Percentiles rank a stretch among this genome's conserved stretches.
Evolutionary conservation across 108 stramenopile genomes (phyloP).

Genomic region (Pseudonitzschia multiseries): DNA sequence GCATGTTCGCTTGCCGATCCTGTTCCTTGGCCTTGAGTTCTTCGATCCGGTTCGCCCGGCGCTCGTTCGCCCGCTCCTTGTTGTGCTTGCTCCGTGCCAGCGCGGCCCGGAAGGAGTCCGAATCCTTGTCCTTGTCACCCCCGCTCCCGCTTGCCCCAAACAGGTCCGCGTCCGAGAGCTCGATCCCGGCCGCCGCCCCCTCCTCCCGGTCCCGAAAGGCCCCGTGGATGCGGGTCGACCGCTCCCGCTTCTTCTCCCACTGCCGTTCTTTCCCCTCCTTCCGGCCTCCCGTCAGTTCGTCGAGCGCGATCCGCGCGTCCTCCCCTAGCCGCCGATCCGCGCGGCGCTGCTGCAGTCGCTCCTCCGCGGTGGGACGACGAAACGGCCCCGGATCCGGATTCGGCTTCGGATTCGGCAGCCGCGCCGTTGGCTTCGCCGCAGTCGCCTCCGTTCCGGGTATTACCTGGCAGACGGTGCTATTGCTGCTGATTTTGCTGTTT

Average conservation of each 20-base stretch:
- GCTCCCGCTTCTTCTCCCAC: conserved; percentile 54
- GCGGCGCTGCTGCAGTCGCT: conserved; percentile 36
- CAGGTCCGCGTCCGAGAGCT: conserved; percentile 57
- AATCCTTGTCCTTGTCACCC: conserved; percentile 8
- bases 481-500: conserved; percentile 2
- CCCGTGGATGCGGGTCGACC: conserved; percentile 53
- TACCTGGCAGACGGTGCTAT: neutral
- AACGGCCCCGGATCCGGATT: no score
- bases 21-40: conserved; percentile 65
- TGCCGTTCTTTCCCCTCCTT: conserved; percentile 57
- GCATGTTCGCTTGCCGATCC: conserved; percentile 62
- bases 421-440: neutral
- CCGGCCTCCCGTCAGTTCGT: conserved; percentile 50
- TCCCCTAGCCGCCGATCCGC: conserved; percentile 47
- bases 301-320: conserved; percentile 43
- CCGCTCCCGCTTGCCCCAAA: conserved; percentile 39
- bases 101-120: conserved; percentile 47
- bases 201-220: conserved; percentile 55
- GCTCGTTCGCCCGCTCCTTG: conserved; percentile 40
- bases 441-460: neutral
- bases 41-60: conserved; percentile 34
- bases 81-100: conserved; percentile 39
- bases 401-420: neutral
- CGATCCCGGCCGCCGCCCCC: conserved; percentile 38
- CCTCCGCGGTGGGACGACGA: conserved; percentile 23